Base-by-base conservation (phyloP, 1,284 basidiomycete genomes). In the Sporisorium graminicola region DNA sequence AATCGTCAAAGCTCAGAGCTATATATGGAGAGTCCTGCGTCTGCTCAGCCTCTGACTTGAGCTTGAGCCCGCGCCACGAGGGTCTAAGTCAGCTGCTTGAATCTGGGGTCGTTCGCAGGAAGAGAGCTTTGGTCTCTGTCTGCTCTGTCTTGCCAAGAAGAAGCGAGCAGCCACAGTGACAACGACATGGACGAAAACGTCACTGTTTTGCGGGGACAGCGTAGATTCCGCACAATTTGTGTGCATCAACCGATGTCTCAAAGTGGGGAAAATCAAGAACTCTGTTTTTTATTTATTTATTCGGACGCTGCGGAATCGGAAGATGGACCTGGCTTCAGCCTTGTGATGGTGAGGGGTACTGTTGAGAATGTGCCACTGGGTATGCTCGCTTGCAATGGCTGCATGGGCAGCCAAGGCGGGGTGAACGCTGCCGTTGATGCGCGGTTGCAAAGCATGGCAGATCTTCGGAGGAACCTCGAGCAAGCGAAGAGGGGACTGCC, bases 381-480 rank as follows among this genome's bases (percentile, higher is more conserved):
- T 31, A 35, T 3, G 35, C 35, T 35, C 35, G 35, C 35, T 35
- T 35, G 12, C 35, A 35, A 35, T n/a, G 10, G 29, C 29, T 10
- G 29, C 29, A 31, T 31, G 35, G 3, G 13, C 8, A 6, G 35
- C 14, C 35, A 35, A 35, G 35, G 35, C 35, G 35, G 35, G 35
- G 35, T 13, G n/a, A 35, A 35, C 13, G 35, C 8, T 35, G 35
- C 35, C 35, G 35, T 9, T 35, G 35, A 35, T 35, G 35, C 35
- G 35, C 35, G 3, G n/a, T 24, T 22, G 43, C 20, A 44, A 24
- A 9, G 29, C 37, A 35, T 31, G 55, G 63, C 10, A 20, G 50
- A 65, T 65, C 63, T 43, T 58, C 63, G 57, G 63, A 13, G 43
- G 53, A 43, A 55, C 47, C 26, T 5, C 29, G 42, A 9, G 22